Percentiles rank a stretch among this genome's conserved stretches.
Evolutionary conservation across 176 grass and related monocot genomes (phyloP).

Genomic region (Poa annua): DNA sequence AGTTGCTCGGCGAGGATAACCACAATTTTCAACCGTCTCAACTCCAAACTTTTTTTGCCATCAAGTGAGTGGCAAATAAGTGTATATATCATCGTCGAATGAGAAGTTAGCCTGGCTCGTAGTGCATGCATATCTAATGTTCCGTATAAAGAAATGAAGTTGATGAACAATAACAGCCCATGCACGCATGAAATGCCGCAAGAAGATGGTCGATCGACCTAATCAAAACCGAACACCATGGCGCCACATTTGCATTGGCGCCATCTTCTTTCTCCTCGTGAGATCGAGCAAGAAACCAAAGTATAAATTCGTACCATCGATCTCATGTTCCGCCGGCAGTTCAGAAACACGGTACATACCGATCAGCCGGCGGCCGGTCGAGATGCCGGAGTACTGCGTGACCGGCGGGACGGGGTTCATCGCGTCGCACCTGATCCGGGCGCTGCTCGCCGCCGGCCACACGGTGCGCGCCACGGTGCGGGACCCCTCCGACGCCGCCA

Average conservation of each 20-base stretch:
- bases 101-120: background rate
- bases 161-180: constrained; percentile 13
- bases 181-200: background rate
- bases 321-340: too few species aligned
- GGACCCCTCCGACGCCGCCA: constrained; percentile 58
- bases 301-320: too few species aligned
- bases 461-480: constrained; percentile 74
- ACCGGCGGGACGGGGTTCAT: constrained; percentile 85
- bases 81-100: too few species aligned
- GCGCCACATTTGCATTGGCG: background rate
- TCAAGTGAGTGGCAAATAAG: too few species aligned
- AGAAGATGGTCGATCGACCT: constrained; percentile 42
- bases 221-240: constrained; percentile 32
- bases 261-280: too few species aligned
- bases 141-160: background rate
- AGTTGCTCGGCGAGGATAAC: too few species aligned
- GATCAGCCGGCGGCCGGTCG: background rate
- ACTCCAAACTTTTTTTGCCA: too few species aligned
- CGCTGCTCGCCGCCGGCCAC: constrained; percentile 63
- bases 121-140: background rate
- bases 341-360: too few species aligned
- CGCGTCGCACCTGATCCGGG: constrained; percentile 63
- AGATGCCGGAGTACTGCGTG: constrained; percentile 76
- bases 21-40: too few species aligned
- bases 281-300: too few species aligned